These are phyloP conservation scores for Inonotus obliquus DNA, from an alignment of 1,284 basidiomycete species.

Conservation along the genomic window DNA sequence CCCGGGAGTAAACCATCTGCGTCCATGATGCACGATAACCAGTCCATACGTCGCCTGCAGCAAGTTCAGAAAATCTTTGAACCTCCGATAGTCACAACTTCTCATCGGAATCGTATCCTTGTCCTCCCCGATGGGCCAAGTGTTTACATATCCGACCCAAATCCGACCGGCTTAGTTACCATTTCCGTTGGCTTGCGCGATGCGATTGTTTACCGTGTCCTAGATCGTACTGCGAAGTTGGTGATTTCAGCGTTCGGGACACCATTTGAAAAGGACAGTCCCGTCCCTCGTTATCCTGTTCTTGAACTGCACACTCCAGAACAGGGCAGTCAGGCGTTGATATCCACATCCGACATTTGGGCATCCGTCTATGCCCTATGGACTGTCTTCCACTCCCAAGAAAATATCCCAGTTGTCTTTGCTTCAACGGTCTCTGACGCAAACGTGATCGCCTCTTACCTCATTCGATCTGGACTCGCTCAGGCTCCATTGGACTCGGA, in stretches of 20 bases:
- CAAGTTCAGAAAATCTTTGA: conserved; percentile 6
- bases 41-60: background rate
- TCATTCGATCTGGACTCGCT: conserved; percentile 27
- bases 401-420: conserved; percentile 30
- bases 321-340: background rate
- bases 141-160: background rate
- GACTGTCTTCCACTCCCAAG: conserved; percentile 26
- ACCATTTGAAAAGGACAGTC: conserved; percentile 20
- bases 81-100: background rate
- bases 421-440: conserved; percentile 10
- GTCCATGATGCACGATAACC: background rate
- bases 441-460: conserved; percentile 21
- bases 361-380: conserved; percentile 29
- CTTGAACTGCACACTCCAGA: conserved; percentile 23
- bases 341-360: conserved; percentile 28
- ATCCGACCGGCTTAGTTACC: conserved; percentile 18
- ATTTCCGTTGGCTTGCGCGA: background rate
- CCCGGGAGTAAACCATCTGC: too few species aligned
- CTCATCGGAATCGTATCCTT: background rate
- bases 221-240: background rate
- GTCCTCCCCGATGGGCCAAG: conserved; percentile 12
- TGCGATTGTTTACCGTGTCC: background rate
- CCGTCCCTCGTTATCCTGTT: conserved; percentile 29
- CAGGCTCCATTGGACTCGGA: conserved; percentile 9
- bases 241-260: background rate